phyloP scores from a whole-genome alignment of 106 monocot species.

The Apostasia shenzhenica region DNA sequence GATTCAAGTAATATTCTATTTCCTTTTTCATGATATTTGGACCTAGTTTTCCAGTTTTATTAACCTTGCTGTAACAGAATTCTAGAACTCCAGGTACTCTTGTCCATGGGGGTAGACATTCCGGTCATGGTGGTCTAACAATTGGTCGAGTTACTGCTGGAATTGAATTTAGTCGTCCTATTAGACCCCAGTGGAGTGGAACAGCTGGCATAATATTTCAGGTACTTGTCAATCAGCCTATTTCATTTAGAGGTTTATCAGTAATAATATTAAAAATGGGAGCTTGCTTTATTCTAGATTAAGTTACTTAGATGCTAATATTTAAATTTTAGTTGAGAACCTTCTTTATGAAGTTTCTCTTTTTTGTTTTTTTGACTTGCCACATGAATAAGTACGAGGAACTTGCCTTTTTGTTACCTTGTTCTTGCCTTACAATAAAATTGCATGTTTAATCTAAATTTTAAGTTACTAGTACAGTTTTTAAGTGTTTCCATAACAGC shows the following conservation, averaged over 20 bases:
- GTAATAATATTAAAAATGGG: neutral
- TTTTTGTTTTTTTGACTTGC: neutral
- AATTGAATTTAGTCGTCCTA: conserved; percentile 80
- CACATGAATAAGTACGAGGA: no score
- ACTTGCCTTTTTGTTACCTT: no score
- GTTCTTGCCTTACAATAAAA: no score
- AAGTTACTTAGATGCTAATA: neutral
- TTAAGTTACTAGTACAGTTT: no score
- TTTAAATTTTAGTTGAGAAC: neutral
- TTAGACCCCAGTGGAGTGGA: conserved; percentile 97
- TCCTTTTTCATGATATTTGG: neutral
- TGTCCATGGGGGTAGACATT: conserved; percentile 72
- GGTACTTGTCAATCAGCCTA: conserved; percentile 21
- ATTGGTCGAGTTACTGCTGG: conserved; percentile 84
- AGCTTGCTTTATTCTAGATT: neutral
- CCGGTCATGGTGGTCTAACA: conserved; percentile 50
- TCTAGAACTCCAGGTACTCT: conserved; percentile 94
- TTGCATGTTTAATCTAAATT: no score
- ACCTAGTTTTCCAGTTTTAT: conserved; percentile 1
- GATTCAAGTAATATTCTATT: conserved; percentile 55
- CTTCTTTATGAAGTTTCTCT: neutral
- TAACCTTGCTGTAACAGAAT: conserved; percentile 39
- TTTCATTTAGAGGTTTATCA: neutral
- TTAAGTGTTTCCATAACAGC: no score
- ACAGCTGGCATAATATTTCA: conserved; percentile 83